A percentile compares a stretch with the other conserved stretches of the same genome.
Conservation (phyloP, 106 monocot species). For the Platanthera zijinensis region DNA sequence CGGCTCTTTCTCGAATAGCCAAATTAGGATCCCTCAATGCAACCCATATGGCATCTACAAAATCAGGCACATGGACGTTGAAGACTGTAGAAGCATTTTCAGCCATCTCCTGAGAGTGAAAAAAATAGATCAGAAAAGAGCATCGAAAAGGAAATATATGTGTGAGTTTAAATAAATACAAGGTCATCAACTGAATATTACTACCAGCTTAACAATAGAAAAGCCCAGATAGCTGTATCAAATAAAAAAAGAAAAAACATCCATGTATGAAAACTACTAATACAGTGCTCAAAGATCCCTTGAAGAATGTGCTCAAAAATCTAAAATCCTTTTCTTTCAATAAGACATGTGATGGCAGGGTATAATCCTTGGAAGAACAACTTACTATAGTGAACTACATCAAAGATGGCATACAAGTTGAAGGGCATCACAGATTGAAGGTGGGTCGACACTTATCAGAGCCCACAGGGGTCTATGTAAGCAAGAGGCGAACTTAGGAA, state of each 20-base stretch:
- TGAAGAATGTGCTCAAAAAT: neutral
- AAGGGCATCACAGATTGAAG: neutral
- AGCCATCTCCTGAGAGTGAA: slow-evolving; percentile 87
- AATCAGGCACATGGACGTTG: slow-evolving; percentile 95
- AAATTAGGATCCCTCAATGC: slow-evolving; percentile 67
- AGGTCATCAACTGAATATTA: neutral
- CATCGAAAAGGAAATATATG: neutral
- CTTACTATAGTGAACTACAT: neutral
- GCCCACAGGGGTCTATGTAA: too few species aligned
- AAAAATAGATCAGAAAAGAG: slow-evolving; percentile 7
- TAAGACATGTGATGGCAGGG: neutral
- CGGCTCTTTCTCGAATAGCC: slow-evolving; percentile 59
- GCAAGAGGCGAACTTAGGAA: too few species aligned
- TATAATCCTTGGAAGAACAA: neutral
- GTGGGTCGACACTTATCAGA: too few species aligned
- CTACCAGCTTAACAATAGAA: neutral
- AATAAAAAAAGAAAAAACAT: neutral
- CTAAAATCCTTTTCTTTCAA: neutral
- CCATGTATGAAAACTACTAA: neutral
- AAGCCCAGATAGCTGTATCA: neutral
- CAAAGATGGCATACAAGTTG: neutral
- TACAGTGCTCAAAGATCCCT: neutral
- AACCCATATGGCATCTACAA: slow-evolving; percentile 98
- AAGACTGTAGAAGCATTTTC: slow-evolving; percentile 99
- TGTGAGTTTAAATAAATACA: neutral